Evolutionary conservation across 1,139 yeast genomes (phyloP).

Genomic region (Arxiozyma slooffiae): DNA sequence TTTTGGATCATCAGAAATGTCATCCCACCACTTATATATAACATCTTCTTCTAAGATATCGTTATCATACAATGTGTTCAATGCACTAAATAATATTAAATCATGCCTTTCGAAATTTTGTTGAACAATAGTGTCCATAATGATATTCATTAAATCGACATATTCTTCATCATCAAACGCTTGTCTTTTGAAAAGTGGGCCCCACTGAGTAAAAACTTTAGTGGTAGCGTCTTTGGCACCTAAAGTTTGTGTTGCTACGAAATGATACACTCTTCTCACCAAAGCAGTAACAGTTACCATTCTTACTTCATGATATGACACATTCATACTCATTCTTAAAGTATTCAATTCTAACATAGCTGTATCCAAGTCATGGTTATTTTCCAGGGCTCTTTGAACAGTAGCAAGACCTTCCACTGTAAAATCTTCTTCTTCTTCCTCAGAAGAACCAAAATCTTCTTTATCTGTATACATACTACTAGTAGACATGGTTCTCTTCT

Average conservation of each 20-base stretch:
- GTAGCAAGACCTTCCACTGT: slow-evolving; percentile 87
- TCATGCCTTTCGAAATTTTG: slow-evolving; percentile 27
- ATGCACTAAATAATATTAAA: slow-evolving; percentile 43
- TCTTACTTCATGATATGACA: slow-evolving; percentile 86
- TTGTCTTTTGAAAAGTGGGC: slow-evolving; percentile 65
- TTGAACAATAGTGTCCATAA: slow-evolving; percentile 32
- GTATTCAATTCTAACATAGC: slow-evolving; percentile 89
- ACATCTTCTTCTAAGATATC: slow-evolving; percentile 78
- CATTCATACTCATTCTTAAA: slow-evolving; percentile 94
- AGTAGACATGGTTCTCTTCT: slow-evolving; percentile 40
- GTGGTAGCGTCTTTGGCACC: slow-evolving; percentile 65
- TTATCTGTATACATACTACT: slow-evolving; percentile 34
- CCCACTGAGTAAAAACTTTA: slow-evolving; percentile 74
- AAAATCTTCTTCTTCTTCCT: slow-evolving; percentile 71
- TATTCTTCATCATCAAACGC: slow-evolving; percentile 74
- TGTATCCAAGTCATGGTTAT: slow-evolving; percentile 86
- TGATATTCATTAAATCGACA: slow-evolving; percentile 54
- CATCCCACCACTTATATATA: slow-evolving; percentile 74
- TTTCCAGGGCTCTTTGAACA: slow-evolving; percentile 79
- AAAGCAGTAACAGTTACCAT: slow-evolving; percentile 69
- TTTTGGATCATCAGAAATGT: slow-evolving; percentile 36
- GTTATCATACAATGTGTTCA: slow-evolving; percentile 62
- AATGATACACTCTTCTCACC: slow-evolving; percentile 56
- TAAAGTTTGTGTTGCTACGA: slow-evolving; percentile 65
- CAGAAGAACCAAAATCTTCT: slow-evolving; percentile 25